Conservation (phyloP, 2,329 filamentous ascomycete genomes). For the Dactylellina drechsleri region DNA sequence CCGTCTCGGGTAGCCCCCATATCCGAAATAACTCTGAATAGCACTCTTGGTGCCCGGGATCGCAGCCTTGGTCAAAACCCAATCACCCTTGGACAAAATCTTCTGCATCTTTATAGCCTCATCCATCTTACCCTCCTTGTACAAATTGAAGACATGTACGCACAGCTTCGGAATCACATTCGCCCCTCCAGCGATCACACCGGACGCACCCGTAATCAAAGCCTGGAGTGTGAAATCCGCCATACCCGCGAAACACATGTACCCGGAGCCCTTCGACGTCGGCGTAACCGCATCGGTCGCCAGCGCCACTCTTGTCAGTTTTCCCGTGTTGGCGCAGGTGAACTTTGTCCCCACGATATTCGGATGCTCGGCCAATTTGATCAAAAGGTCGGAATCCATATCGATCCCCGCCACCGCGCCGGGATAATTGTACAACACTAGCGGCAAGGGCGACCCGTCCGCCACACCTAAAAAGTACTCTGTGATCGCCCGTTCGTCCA, state of each 20-base stretch:
- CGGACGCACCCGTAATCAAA: conserved; percentile 74
- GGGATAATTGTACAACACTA: conserved; percentile 77
- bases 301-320: conserved; percentile 68
- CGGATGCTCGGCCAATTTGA: conserved; percentile 70
- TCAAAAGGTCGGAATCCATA: conserved; percentile 71
- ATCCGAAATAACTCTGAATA: conserved; percentile 71
- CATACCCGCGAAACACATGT: conserved; percentile 77
- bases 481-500: conserved; percentile 66
- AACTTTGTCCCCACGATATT: conserved; percentile 77
- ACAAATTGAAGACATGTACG: conserved; percentile 71
- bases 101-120: conserved; percentile 74
- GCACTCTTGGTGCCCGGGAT: conserved; percentile 76
- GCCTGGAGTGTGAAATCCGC: conserved; percentile 79
- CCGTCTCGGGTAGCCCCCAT: conserved; percentile 71
- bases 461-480: conserved; percentile 75
- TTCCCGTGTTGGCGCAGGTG: conserved; percentile 76
- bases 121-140: conserved; percentile 68
- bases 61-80: conserved; percentile 75
- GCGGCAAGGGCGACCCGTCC: conserved; percentile 71
- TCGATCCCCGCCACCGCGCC: conserved; percentile 73
- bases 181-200: conserved; percentile 76
- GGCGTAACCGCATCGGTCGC: conserved; percentile 65
- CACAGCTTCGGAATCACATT: conserved; percentile 77
- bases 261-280: conserved; percentile 61
- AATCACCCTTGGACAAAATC: conserved; percentile 74